phyloP scores from a whole-genome alignment of 352 stramenopile genomes.

The Pythium folliculosum region DNA sequence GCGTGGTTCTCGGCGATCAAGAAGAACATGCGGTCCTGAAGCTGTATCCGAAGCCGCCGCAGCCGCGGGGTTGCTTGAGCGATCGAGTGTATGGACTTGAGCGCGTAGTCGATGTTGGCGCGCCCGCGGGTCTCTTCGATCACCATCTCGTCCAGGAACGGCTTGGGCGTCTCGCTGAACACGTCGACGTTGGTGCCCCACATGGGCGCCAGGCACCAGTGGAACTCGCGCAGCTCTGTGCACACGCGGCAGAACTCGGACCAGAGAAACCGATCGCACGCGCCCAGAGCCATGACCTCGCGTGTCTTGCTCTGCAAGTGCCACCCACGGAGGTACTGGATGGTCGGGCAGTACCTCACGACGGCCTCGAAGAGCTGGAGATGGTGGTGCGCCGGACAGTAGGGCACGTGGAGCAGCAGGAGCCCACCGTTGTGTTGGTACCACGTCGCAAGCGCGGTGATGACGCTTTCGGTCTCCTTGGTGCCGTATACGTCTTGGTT shows the following conservation, averaged over 20 bases:
- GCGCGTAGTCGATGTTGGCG: conserved; percentile 1
- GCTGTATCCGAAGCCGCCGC: conserved; percentile 4
- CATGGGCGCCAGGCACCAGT: conserved; percentile 11
- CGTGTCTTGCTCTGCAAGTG: not conserved
- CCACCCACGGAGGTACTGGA: conserved; percentile 9
- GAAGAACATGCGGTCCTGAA: conserved; percentile 16
- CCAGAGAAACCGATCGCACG: conserved; percentile 1
- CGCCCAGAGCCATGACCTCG: not conserved
- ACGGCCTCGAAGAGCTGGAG: conserved; percentile 5
- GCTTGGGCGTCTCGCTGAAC: conserved; percentile 1
- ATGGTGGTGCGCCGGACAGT: conserved; percentile 2
- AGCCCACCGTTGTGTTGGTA: conserved; percentile 12
- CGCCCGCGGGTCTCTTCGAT: conserved; percentile 9
- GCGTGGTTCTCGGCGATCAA: conserved; percentile 15
- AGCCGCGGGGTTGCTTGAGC: not conserved
- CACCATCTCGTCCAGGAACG: not conserved
- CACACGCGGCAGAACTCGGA: conserved; percentile 8
- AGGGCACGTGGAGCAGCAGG: conserved; percentile 12
- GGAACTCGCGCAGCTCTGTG: conserved; percentile 13
- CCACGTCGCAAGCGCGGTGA: conserved; percentile 3
- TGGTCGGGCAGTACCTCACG: not conserved
- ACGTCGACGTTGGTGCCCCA: conserved; percentile 1
- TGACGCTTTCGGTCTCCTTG: not conserved
- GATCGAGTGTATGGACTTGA: conserved; percentile 2
- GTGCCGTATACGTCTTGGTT: not conserved